Evolutionary conservation across 2,329 filamentous ascomycete genomes (phyloP).

Genomic region (Phyllosticta paracitricarpa): DNA sequence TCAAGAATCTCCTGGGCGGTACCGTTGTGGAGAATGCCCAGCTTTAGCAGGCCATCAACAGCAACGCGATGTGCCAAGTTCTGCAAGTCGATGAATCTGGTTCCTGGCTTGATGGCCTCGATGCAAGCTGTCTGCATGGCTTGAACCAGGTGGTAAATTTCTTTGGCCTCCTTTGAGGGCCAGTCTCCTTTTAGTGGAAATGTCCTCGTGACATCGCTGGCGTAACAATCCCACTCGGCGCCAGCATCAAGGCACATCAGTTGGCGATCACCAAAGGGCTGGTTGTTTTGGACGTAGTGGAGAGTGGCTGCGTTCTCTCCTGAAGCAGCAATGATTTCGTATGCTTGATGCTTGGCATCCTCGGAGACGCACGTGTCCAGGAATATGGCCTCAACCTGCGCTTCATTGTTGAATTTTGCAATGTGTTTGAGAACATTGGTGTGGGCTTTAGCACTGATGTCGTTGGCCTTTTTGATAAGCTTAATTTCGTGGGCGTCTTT

Average conservation of each 20-base stretch:
- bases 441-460: constrained; percentile 70
- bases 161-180: constrained; percentile 53
- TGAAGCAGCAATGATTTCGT: constrained; percentile 78
- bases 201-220: constrained; percentile 81
- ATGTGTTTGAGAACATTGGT: constrained; percentile 57
- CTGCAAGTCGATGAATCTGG: constrained; percentile 63
- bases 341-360: constrained; percentile 70
- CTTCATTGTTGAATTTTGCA: constrained; percentile 59
- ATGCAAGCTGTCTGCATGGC: constrained; percentile 74
- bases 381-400: constrained; percentile 74
- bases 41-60: constrained; percentile 55
- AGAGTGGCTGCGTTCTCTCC: constrained; percentile 75
- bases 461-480: constrained; percentile 70
- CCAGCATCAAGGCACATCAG: constrained; percentile 80
- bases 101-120: constrained; percentile 55
- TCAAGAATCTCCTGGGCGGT: constrained; percentile 61
- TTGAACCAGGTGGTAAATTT: constrained; percentile 68
- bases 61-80: constrained; percentile 63
- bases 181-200: constrained; percentile 68
- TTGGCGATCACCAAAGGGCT: constrained; percentile 55
- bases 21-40: constrained; percentile 63
- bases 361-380: constrained; percentile 59
- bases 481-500: constrained; percentile 79
- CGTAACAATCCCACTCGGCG: constrained; percentile 76
- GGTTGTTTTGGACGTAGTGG: constrained; percentile 77